These are phyloP conservation scores for Mycosphaerella sp. DNA, from an alignment of 2,329 filamentous ascomycete species.

Conservation along the genomic window DNA sequence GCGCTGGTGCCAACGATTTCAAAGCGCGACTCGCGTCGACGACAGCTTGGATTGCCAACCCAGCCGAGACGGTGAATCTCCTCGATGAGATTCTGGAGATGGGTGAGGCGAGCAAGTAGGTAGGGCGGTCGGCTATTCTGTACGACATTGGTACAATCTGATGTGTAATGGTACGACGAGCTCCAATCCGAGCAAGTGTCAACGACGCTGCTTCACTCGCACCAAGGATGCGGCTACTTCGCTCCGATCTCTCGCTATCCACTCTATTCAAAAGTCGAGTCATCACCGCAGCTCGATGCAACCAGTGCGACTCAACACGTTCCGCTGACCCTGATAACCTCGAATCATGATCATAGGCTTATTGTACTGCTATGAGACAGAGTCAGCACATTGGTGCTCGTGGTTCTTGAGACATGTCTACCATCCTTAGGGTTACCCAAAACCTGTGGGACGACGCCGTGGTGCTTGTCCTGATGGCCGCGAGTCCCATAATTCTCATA, in stretches of 20 bases:
- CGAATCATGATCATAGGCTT: no score
- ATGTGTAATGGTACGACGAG: background rate
- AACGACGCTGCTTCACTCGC: background rate
- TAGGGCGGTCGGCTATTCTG: background rate
- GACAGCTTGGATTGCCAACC: slow-evolving; percentile 94
- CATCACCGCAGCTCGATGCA: no score
- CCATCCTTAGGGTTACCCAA: background rate
- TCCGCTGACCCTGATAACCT: no score
- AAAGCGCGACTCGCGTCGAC: slow-evolving; percentile 89
- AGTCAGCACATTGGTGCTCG: background rate
- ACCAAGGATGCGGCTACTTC: background rate
- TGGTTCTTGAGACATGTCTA: background rate
- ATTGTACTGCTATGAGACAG: no score
- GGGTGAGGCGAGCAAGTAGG: slow-evolving; percentile 1
- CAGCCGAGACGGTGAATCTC: slow-evolving; percentile 80
- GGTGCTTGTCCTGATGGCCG: background rate
- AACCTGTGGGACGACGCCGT: background rate
- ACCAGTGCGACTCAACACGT: no score
- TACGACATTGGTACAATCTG: background rate
- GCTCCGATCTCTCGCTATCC: background rate
- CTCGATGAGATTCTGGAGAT: slow-evolving; percentile 66
- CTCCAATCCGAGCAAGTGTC: background rate
- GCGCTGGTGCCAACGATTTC: slow-evolving; percentile 93
- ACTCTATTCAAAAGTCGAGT: background rate
- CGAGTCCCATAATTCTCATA: no score